Evolutionary conservation across 306 rosid genomes (phyloP), one percentile per base, ranked within the genome.

Genomic region (Ziziphus jujuba): DNA sequence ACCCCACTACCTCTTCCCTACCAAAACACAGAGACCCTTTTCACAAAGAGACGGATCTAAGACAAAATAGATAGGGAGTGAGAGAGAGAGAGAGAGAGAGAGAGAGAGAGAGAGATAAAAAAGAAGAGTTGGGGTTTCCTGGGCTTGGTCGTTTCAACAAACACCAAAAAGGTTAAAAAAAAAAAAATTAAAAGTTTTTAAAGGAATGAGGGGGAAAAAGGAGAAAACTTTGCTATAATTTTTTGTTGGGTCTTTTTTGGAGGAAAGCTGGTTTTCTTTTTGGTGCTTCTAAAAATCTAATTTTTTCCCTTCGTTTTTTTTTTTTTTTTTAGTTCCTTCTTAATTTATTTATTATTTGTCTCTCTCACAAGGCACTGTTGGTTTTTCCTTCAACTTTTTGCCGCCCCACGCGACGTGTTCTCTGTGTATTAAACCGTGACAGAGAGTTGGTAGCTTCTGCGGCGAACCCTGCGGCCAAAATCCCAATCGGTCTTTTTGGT

Each of bases 181-280:
- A n/a, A n/a, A n/a, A n/a, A n/a, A n/a, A n/a, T n/a, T n/a, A n/a
- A n/a, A 56, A 57, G n/a, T 66, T 51, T 74, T 35, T 2, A 71
- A 47, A 28, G 33, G 16, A 16, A 59, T 3, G 55, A 55, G 44
- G 44, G 28, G 45, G 21, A 4, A 57, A 57, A 44, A 40, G 13
- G 13, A 2, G 47, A 53, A 36, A 14, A 21, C 65, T 70, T 76
- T 34, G 2, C 22, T 43, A 15, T 5, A 20, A 12, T 33, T 16
- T 19, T 25, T 35, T 15, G 6, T 14, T 16, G 28, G 23, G 74
- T 20, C 58, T 44, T 11, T 58, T 74, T 74, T 66, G 72, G 66
- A 73, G 21, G 67, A 84, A 85, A 84, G 88, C 68, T 78, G 65
- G 79, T 65, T 60, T 47, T 79, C 86, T 78, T 82, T 80, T 62